These are phyloP conservation scores for Aspergillus vadensis DNA, from an alignment of 2,329 filamentous ascomycete genomes.

Conservation along the genomic window DNA sequence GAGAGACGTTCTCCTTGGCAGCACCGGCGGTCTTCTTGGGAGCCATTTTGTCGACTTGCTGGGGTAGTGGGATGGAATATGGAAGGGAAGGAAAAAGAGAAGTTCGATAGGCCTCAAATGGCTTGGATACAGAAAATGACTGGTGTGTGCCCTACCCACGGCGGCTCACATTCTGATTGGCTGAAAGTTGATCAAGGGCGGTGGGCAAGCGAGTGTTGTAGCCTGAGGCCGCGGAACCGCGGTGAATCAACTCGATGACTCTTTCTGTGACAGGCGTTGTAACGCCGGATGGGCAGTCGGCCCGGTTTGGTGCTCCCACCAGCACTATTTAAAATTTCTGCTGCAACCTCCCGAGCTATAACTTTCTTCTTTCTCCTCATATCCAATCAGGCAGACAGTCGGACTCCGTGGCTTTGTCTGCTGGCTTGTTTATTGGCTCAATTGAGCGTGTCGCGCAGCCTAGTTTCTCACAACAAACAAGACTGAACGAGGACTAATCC, in stretches of 20 bases:
- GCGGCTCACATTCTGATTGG: conserved; percentile 33
- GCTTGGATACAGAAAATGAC: conserved; percentile 31
- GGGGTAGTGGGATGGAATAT: conserved; percentile 47
- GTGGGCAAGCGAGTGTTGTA: conserved; percentile 31
- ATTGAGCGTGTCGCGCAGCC: neutral
- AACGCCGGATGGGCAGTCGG: conserved; percentile 25
- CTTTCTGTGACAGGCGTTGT: conserved; percentile 4
- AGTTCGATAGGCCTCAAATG: conserved; percentile 13
- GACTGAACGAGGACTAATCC: neutral
- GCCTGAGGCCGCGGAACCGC: conserved; percentile 21
- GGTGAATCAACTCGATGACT: conserved; percentile 5
- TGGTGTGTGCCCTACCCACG: conserved; percentile 43
- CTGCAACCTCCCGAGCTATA: neutral
- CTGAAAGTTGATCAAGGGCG: neutral
- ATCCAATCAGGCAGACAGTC: neutral
- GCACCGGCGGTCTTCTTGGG: conserved; percentile 81
- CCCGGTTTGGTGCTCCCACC: conserved; percentile 30
- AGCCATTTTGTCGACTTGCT: conserved; percentile 71
- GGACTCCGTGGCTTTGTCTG: neutral
- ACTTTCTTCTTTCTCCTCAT: neutral
- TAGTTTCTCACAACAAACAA: neutral
- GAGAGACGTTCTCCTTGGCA: conserved; percentile 93
- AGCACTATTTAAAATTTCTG: conserved; percentile 31
- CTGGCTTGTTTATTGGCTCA: neutral
- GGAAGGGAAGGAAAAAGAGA: conserved; percentile 28